Percentiles rank a stretch among this genome's conserved stretches.
phyloP scores from a whole-genome alignment of 768 basidiomycete genomes.

The Phanerochaete carnosa region DNA sequence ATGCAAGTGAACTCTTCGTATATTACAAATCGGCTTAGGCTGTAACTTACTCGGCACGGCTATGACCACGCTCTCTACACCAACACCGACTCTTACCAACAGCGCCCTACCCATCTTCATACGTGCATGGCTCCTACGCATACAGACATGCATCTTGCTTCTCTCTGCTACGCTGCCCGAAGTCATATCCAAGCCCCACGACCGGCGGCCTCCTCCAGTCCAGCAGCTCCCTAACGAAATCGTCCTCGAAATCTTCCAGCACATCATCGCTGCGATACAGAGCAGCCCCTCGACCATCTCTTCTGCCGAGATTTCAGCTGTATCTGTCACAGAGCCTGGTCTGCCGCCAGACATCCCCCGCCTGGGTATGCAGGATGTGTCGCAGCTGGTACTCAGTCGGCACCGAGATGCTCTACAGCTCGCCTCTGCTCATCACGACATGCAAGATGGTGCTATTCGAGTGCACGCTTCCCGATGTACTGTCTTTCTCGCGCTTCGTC shows the following conservation, averaged over 20 bases:
- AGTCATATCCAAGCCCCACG: background rate
- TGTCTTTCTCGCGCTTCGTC: slow-evolving; percentile 6
- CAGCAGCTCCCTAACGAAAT: slow-evolving; percentile 8
- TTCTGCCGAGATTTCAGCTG: background rate
- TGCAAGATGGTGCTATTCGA: slow-evolving; percentile 5
- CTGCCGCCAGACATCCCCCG: background rate
- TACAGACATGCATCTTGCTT: background rate
- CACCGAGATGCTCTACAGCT: slow-evolving; percentile 3
- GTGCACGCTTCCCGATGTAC: slow-evolving; percentile 2
- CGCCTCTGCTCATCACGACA: slow-evolving; percentile 1
- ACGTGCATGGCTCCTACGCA: background rate
- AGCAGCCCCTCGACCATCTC: background rate
- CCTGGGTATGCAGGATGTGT: slow-evolving; percentile 7
- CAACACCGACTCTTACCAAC: background rate
- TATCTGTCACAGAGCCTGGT: background rate
- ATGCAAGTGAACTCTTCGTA: too few species aligned
- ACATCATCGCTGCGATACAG: background rate
- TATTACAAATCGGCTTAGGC: too few species aligned
- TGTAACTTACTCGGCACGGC: too few species aligned
- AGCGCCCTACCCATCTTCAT: background rate
- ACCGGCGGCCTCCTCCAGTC: background rate
- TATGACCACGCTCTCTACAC: background rate
- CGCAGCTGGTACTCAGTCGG: slow-evolving; percentile 6
- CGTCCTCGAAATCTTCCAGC: slow-evolving; percentile 1
- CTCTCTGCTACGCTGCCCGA: background rate